These are phyloP conservation scores for Liquidambar formosana DNA, from an alignment of 164 flowering plant genomes.

Conservation along the genomic window DNA sequence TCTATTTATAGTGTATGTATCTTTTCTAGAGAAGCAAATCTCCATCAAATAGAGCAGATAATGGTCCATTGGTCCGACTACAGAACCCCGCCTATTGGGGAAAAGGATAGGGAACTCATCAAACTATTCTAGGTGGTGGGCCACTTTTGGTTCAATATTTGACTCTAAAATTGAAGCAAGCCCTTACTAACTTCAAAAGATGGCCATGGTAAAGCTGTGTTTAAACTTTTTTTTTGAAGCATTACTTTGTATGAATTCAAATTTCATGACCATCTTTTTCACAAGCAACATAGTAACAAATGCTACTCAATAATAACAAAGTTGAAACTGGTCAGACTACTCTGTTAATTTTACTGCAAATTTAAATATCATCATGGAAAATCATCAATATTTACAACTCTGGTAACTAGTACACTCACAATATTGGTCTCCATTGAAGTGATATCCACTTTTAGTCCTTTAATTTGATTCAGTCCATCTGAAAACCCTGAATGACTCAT, in stretches of 20 bases:
- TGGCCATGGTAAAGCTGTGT: not conserved
- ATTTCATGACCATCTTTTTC: no score
- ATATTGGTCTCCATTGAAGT: conserved; percentile 81
- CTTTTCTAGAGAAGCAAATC: no score
- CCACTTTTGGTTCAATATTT: not conserved
- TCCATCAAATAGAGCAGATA: no score
- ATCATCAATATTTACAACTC: not conserved
- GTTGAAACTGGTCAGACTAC: no score
- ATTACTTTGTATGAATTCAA: no score
- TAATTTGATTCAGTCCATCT: conserved; percentile 74
- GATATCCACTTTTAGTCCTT: conserved; percentile 63
- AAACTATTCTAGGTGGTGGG: not conserved
- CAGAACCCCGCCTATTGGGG: not conserved
- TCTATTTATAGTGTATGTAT: no score
- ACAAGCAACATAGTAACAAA: no score
- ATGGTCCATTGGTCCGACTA: no score
- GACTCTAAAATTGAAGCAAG: not conserved
- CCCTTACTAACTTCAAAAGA: not conserved
- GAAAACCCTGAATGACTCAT: no score
- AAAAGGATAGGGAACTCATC: not conserved
- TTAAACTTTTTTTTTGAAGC: not conserved
- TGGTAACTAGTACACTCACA: conserved; percentile 41
- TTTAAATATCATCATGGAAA: not conserved
- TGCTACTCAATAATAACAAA: no score
- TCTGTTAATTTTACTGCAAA: no score